Evolutionary conservation across 768 basidiomycete species (phyloP), one percentile per base, ranked within the genome.

Genomic region (Plicaturopsis crispa): DNA sequence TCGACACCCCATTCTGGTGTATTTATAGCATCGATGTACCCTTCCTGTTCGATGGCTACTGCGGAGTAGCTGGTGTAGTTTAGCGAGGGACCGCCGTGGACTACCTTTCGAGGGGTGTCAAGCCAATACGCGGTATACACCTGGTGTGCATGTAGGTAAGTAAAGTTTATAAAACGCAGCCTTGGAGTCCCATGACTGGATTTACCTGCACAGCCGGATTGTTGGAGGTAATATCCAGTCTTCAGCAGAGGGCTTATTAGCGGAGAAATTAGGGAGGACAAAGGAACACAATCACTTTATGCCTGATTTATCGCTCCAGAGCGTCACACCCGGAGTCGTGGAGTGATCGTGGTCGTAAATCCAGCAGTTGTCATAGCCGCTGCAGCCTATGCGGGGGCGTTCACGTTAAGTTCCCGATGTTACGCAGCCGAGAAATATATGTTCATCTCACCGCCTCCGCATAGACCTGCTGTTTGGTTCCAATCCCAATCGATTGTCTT

Each of bases 21-120:
- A 43, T 77, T 72, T 38, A 76, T 73, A 8, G 73, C 73, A 48
- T 68, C 73, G 31, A 75, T 57, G 43, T 68, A 70, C 6, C 72
- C 70, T 46, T 72, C 61, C 45, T 73, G 73, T 46, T 75, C 73
- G 36, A 77, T 66, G 0, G 70, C 73, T 12, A 75, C 63, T 1
- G 69, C 72, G 31, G 64, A 58, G 46, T 56, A 67, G 24, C 48
- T 54, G 2, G 57, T 58, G 48, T 74, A 75, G 11, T 54, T 61
- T 12, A 59, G 43, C 5, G 48, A 48, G 1, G 71, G 65, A 0
- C 72, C 73, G 4, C 73, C 74, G 36, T 75, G 75, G 10, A 64
- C 57, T 0, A 33, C 50, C 48, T 77, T 77, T 1, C 73, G 61
- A 6, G 67, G 60, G 0, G 64, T 66, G 44, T 70, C 58, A 16